Evolutionary conservation across 495 filamentous ascomycete species (phyloP).

Genomic region (Monascus purpureus): DNA sequence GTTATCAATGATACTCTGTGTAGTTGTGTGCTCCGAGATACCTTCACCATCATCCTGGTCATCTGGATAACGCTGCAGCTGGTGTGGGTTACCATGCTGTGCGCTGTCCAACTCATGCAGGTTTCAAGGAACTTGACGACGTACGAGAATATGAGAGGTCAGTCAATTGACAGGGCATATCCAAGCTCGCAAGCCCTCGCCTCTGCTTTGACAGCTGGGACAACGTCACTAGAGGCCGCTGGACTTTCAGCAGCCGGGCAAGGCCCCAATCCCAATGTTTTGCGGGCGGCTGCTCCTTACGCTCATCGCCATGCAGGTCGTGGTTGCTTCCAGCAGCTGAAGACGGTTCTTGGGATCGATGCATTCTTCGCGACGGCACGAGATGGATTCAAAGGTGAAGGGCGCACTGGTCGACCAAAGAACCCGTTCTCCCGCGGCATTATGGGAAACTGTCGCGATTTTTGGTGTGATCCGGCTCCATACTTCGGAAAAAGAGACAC

Average conservation of each 20-base stretch:
- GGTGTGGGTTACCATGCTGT: constrained; percentile 90
- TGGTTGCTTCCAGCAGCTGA: constrained; percentile 65
- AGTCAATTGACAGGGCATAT: constrained; percentile 37
- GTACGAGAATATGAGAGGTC: constrained; percentile 81
- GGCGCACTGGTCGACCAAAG: constrained; percentile 32
- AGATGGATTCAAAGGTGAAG: constrained; percentile 42
- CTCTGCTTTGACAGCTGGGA: constrained; percentile 63
- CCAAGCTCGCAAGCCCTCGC: constrained; percentile 52
- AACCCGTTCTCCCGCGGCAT: constrained; percentile 81
- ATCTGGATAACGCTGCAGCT: constrained; percentile 73
- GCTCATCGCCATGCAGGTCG: constrained; percentile 24
- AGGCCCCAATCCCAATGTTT: constrained; percentile 30
- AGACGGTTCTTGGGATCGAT: constrained; percentile 74
- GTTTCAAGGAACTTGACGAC: constrained; percentile 86
- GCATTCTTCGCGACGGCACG: constrained; percentile 77
- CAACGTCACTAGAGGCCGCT: constrained; percentile 51
- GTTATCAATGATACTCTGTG: constrained; percentile 64
- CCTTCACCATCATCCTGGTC: constrained; percentile 65
- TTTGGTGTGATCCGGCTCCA: constrained; percentile 84
- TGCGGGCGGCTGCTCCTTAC: constrained; percentile 18
- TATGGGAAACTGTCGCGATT: constrained; percentile 82
- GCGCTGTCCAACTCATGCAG: constrained; percentile 82
- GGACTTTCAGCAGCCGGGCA: constrained; percentile 46
- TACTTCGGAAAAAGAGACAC: constrained; percentile 61
- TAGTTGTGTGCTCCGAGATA: constrained; percentile 57